Evolutionary conservation across 2,329 filamentous ascomycete species (phyloP).

Genomic region (Ophiognomonia clavigignenti-juglandacearum): DNA sequence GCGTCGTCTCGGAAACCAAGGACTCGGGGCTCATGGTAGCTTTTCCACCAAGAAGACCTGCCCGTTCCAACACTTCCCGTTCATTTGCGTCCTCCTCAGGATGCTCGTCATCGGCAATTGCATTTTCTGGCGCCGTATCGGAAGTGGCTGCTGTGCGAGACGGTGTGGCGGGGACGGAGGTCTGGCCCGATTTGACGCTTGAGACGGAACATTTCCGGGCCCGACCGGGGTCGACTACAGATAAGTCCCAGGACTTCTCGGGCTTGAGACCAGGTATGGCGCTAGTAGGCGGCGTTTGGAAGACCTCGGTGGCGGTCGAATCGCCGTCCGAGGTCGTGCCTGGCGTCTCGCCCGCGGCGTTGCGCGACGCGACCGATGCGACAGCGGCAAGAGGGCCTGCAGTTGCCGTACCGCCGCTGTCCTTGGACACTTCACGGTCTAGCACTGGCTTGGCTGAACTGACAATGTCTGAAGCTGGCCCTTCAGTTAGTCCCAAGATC

Average conservation of each 20-base stretch:
- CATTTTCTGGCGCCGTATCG: constrained; percentile 25
- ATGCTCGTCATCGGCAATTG: constrained; percentile 27
- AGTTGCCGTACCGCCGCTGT: constrained; percentile 26
- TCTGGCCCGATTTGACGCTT: constrained; percentile 33
- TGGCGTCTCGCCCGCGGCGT: constrained; percentile 24
- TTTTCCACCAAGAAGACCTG: constrained; percentile 54
- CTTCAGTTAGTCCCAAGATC: constrained; percentile 29
- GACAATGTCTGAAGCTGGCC: constrained; percentile 17
- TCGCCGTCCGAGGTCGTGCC: constrained; percentile 28
- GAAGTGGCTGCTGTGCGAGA: constrained; percentile 27
- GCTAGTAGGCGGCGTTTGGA: constrained; percentile 44
- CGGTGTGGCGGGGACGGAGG: constrained; percentile 27
- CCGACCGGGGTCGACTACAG: constrained; percentile 29
- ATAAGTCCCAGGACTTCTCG: constrained; percentile 38
- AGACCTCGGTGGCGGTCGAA: constrained; percentile 38
- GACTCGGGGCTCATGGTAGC: constrained; percentile 37
- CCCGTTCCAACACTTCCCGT: constrained; percentile 61
- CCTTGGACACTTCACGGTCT: constrained; percentile 28
- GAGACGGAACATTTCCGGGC: constrained; percentile 39
- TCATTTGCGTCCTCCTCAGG: constrained; percentile 61
- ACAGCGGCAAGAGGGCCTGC: constrained; percentile 32
- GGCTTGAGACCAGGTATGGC: constrained; percentile 29
- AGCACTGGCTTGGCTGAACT: constrained; percentile 17
- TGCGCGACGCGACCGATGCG: constrained; percentile 26
- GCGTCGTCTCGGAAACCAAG: constrained; percentile 31